Conservation (phyloP, 2,329 filamentous ascomycete species). For the Diplodia sapinea region DNA sequence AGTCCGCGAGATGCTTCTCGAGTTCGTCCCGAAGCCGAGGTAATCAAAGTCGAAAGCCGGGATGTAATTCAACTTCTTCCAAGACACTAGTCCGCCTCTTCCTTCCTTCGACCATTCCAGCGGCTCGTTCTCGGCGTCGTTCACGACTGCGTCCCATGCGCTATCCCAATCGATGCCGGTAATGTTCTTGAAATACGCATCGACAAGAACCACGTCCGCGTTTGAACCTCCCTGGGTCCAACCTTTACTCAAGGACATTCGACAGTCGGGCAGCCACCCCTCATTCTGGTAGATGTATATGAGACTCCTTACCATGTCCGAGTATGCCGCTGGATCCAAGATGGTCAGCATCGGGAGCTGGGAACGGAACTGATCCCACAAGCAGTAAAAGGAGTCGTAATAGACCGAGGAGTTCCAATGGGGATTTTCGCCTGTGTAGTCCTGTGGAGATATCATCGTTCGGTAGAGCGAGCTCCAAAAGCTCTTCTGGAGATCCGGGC, state of each 20-base stretch:
- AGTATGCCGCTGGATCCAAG: conserved; percentile 67
- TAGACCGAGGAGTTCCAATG: conserved; percentile 53
- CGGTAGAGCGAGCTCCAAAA: conserved; percentile 56
- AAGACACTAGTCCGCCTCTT: conserved; percentile 46
- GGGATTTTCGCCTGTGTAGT: conserved; percentile 56
- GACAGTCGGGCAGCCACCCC: conserved; percentile 76
- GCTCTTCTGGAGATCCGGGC: conserved; percentile 46
- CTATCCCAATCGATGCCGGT: conserved; percentile 50
- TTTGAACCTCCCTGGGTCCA: conserved; percentile 79
- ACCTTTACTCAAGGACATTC: conserved; percentile 77
- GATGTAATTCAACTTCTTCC: conserved; percentile 47
- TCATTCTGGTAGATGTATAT: conserved; percentile 74
- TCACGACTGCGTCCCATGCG: conserved; percentile 47
- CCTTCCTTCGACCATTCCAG: conserved; percentile 49
- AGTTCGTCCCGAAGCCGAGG: conserved; percentile 51
- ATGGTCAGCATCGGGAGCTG: conserved; percentile 71
- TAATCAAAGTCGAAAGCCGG: conserved; percentile 51
- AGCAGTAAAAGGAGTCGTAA: conserved; percentile 66
- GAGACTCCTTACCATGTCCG: conserved; percentile 71
- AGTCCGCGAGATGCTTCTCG: conserved; percentile 49
- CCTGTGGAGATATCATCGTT: conserved; percentile 54
- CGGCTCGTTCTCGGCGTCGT: conserved; percentile 48
- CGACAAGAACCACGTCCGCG: conserved; percentile 72
- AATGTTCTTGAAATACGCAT: conserved; percentile 73
- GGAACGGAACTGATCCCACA: conserved; percentile 56